Evolutionary conservation across 768 basidiomycete genomes (phyloP), one percentile per base, ranked within the genome.

Genomic region (Cantharellus cinnabarinus): DNA sequence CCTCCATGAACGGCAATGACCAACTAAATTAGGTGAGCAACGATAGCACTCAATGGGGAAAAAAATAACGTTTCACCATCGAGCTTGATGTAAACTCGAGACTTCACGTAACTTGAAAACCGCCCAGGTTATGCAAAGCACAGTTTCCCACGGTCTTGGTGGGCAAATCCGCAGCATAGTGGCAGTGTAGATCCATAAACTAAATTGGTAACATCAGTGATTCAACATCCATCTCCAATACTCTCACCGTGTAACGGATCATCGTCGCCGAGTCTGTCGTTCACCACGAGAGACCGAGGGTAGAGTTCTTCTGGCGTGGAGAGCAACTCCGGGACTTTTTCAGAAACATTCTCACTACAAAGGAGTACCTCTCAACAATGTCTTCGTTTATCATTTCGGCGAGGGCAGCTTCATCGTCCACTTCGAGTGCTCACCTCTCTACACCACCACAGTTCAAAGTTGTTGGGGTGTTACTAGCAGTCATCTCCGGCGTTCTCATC

Each of bases 401-500:
- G 29, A 29, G 20, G 20, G 20, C 20, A 29, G 58, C 65, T 35
- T 0, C 58, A 41, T 40, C 64, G 4, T 41, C 58, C 10, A 51
- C 64, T 37, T 52, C 65, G 37, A 57, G 58, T 48, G 58, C 62
- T 10, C 15, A 57, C 14, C 54, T 59, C 34, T 59, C 57, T 55
- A 59, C 50, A 3, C 56, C 40, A 7, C 42, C 4, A 41, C 52
- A 39, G 3, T 59, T 56, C 58, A 64, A 64, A 51, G 57, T 60
- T 56, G 64, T 59, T 60, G 62, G 64, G 57, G 52, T 40, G 57
- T 69, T 87, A 53, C 77, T 89, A 61, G 85, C 88, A 55, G 68
- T 90, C 56, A 65, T 68, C 42, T 89, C 85, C 66, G 95, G 94
- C 4, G 48, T 90, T 38, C 79, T 99, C 62, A 99, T 98, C 62